Base-by-base conservation (phyloP, 1,139 yeast species). In the Debaryomyces coudertii region DNA sequence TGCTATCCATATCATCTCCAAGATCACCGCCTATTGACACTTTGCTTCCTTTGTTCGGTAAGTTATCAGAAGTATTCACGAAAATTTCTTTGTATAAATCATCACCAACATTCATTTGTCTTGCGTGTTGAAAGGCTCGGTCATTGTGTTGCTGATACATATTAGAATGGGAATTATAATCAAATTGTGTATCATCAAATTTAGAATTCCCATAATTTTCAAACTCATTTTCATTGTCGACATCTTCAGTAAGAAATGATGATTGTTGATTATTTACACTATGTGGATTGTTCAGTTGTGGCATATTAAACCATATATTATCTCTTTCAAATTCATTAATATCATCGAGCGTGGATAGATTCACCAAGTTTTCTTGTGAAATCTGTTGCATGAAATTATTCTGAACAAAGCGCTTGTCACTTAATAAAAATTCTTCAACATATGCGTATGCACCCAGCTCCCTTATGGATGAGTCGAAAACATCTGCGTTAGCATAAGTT, bases 1-100 rank as follows among this genome's bases (percentile, higher is more conserved):
- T 62, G 7, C 78, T 72, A 56, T 81, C 86, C 76, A 81, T 79
- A 38, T 72, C 66, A 46, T 73, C 76, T 3, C 80, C 80, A 42
- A 75, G 62, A 54, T 75, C 66, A 11, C 80, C 80, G 43, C 67
- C 73, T 7, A 64, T 35, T 5, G 31, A 29, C 7, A 36, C 18
- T 18, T 27, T 44, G 40, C 51, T 46, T 11, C 55, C 59, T 39
- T 47, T 46, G 7, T 46, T 44, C 20, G 58, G 51, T 29, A 57
- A 51, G 44, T 52, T 59, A 11, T 61, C 59, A 1, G 65, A 60
- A 24, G 56, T 56, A 8, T 63, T 56, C 50, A 66, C 60, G 43
- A 58, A 61, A 42, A 57, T 56, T 34, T 58, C 63, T 36, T 56
- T 56, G 53, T 65, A 68, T 40, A 62, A 57, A n/a, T 60, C 65